Conservation (phyloP, 371 early-diverging fungal genomes). For the Lichtheimia hyalospora region DNA sequence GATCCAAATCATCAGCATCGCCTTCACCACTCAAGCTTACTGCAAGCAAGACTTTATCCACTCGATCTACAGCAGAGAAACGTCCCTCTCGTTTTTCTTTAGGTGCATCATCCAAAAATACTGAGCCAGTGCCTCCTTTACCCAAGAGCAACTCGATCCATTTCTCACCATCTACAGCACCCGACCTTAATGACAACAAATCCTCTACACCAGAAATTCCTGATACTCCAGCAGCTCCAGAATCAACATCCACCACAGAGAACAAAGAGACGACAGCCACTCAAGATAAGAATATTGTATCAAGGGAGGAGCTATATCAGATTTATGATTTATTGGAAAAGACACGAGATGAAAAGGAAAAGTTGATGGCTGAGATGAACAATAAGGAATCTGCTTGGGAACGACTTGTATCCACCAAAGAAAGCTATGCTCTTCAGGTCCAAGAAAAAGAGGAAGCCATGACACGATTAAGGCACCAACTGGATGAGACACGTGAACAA, state of each 20-base stretch:
- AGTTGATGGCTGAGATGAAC: slow-evolving; percentile 25
- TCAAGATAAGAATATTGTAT: background rate
- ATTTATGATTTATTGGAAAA: slow-evolving; percentile 37
- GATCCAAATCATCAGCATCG: slow-evolving; percentile 4
- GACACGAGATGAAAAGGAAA: slow-evolving; percentile 27
- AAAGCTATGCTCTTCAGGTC: slow-evolving; percentile 36
- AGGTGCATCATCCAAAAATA: background rate
- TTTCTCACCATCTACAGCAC: slow-evolving; percentile 1
- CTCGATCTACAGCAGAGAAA: background rate
- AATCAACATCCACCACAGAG: background rate
- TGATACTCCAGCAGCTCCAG: background rate
- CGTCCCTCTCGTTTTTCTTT: slow-evolving; percentile 6
- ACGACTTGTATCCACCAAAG: slow-evolving; percentile 35
- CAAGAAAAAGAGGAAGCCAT: slow-evolving; percentile 38
- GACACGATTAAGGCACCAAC: slow-evolving; percentile 17
- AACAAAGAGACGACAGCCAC: background rate
- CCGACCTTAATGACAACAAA: no score
- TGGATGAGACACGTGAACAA: slow-evolving; percentile 14
- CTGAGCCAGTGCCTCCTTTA: background rate
- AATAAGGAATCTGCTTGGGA: slow-evolving; percentile 44
- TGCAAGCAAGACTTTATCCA: slow-evolving; percentile 3
- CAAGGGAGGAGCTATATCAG: slow-evolving; percentile 15
- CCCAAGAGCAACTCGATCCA: background rate
- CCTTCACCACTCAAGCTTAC: background rate
- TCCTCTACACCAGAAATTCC: background rate